Evolutionary conservation across 176 grass and related monocot species (phyloP).

Genomic region (Leersia perrieri): DNA sequence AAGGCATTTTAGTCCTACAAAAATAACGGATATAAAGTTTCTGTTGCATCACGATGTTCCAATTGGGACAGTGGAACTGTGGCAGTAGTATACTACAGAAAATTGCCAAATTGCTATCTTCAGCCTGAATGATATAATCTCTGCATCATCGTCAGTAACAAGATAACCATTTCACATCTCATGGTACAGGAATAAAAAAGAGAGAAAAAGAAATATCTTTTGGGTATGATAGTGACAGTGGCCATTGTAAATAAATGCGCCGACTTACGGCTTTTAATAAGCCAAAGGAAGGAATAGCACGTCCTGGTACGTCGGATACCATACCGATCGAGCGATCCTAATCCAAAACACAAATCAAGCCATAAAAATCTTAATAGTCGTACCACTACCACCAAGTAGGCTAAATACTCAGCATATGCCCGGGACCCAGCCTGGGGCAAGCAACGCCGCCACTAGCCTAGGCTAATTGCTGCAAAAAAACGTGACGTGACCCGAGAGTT

Average conservation of each 20-base stretch:
- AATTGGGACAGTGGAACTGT: neutral
- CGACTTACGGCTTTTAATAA: slow-evolving; percentile 9
- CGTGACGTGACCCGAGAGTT: neutral
- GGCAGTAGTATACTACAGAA: neutral
- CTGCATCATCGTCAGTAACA: neutral
- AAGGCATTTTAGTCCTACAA: neutral
- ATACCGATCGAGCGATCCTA: slow-evolving; percentile 5
- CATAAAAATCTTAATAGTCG: neutral
- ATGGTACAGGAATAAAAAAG: too few relatives aligned
- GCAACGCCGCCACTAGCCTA: neutral
- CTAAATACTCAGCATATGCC: neutral
- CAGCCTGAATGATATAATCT: neutral
- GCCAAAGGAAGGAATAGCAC: neutral
- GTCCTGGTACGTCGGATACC: slow-evolving; percentile 15
- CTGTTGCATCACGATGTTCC: neutral
- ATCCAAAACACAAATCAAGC: neutral
- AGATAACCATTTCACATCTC: neutral
- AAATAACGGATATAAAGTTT: neutral
- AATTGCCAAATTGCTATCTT: slow-evolving; percentile 3
- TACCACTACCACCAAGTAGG: neutral
- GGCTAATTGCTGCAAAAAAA: neutral
- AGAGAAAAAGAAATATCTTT: slow-evolving; percentile 11
- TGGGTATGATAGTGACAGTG: slow-evolving; percentile 1
- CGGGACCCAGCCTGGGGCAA: neutral
- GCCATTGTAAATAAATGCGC: slow-evolving; percentile 18